A percentile compares a stretch with the other conserved stretches of the same genome.
Evolutionary conservation across 2,329 filamentous ascomycete species (phyloP).

Genomic region (Fusarium euwallaceae): DNA sequence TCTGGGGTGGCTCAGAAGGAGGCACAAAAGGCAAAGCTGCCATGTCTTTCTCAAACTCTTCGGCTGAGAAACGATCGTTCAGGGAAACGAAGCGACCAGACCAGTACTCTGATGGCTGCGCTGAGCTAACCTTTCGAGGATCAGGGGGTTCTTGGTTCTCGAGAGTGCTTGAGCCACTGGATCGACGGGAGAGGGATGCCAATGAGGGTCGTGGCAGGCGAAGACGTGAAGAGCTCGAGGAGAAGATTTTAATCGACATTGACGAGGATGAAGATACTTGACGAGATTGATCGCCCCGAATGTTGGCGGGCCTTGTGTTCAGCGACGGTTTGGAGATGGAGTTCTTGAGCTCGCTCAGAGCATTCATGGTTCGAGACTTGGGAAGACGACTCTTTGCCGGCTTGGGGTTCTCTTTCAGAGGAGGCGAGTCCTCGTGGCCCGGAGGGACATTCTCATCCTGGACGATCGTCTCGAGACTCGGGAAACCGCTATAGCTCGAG

Average conservation of each 20-base stretch:
- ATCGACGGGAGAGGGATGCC: slow-evolving; percentile 30
- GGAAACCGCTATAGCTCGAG: slow-evolving; percentile 27
- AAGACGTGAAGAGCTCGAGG: slow-evolving; percentile 34
- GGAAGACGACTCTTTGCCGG: slow-evolving; percentile 51
- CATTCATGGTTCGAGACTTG: slow-evolving; percentile 60
- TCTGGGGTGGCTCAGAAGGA: background rate
- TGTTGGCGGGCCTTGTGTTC: slow-evolving; percentile 31
- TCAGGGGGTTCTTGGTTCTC: slow-evolving; percentile 34
- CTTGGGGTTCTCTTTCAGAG: background rate
- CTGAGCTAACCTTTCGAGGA: slow-evolving; percentile 52
- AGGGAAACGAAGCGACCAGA: slow-evolving; percentile 70
- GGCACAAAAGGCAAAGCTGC: background rate
- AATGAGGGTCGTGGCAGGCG: slow-evolving; percentile 37
- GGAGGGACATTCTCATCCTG: slow-evolving; percentile 50
- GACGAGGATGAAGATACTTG: slow-evolving; percentile 39
- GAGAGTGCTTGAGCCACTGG: slow-evolving; percentile 33
- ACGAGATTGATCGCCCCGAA: slow-evolving; percentile 29
- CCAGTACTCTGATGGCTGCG: slow-evolving; percentile 70
- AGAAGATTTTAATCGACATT: slow-evolving; percentile 36
- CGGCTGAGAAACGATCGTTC: slow-evolving; percentile 60
- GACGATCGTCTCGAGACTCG: slow-evolving; percentile 10
- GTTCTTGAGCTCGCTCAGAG: slow-evolving; percentile 60
- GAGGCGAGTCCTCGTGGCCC: background rate
- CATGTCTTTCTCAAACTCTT: slow-evolving; percentile 42
- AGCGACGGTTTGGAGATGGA: slow-evolving; percentile 57